Evolutionary conservation across 2,329 filamentous ascomycete species (phyloP), one percentile per base, ranked within the genome.

Genomic region (Hypoxylon sp.): DNA sequence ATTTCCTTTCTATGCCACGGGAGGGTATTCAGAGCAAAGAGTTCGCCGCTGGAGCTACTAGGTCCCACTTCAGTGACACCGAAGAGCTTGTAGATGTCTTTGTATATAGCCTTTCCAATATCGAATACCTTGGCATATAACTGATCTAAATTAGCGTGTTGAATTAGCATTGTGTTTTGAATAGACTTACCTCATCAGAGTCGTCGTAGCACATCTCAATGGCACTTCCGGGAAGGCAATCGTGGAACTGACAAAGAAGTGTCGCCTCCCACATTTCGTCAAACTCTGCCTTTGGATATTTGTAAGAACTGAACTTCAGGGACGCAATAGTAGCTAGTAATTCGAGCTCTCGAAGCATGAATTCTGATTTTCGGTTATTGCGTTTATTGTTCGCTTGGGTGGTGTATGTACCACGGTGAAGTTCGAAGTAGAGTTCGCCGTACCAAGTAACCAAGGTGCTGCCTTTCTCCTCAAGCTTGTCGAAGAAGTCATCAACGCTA

Each of bases 121-220:
- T 89, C 82, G 76, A 97, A 97, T 2, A 97, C 88, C 71, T 93
- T 84, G 1, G 87, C 91, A 76, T 99, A 99, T 5, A 97, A 85
- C 85, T 90, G 55, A 4, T 53, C 9, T 21, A 37, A 4, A 30
- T 23, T 37, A 29, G 43, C 5, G 1, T 5, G 30, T 12, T 27
- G 16, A 12, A 1, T 30, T 47, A 14, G 16, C 50, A 25, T 14
- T 3, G 4, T 39, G 46, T 5, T 30, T 48, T 47, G 32, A 19
- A 14, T 9, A 12, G 19, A 72, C 80, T 77, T 78, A 88, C 87
- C 81, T 94, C 87, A 76, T 97, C 91, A 2, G 94, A 97, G 76
- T 99, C 96, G 77, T 97, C 93, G 74, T 98, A 98, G 78, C 94
- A 97, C 94, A 98, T 97, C 78, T 96, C 94, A 73, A 99, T 98